phyloP scores from a whole-genome alignment of 2,329 filamentous ascomycete species.

The Cercospora sp. region DNA sequence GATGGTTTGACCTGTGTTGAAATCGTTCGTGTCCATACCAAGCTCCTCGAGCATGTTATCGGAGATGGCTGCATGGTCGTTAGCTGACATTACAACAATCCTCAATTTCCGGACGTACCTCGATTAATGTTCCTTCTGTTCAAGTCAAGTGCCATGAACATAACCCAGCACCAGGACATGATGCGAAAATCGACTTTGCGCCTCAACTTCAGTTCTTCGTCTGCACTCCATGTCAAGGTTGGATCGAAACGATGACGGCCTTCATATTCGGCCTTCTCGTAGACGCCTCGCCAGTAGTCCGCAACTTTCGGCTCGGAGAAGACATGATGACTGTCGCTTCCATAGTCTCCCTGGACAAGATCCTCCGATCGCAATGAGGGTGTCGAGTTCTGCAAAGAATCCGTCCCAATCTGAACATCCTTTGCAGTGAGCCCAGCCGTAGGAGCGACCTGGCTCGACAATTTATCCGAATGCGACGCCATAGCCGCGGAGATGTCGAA shows the following conservation, averaged over 20 bases:
- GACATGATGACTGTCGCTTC: conserved; percentile 24
- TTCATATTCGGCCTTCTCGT: conserved; percentile 57
- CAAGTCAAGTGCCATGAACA: conserved; percentile 34
- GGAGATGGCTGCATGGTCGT: conserved; percentile 27
- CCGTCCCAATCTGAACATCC: conserved; percentile 3
- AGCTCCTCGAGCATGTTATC: conserved; percentile 34
- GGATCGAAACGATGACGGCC: conserved; percentile 53
- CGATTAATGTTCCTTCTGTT: conserved; percentile 36
- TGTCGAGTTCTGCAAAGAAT: conserved; percentile 6
- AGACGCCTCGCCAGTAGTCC: conserved; percentile 56
- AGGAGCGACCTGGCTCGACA: background rate
- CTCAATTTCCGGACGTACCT: background rate
- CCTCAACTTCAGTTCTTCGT: conserved; percentile 46
- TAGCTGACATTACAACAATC: conserved; percentile 51
- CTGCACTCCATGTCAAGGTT: conserved; percentile 47
- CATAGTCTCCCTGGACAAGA: conserved; percentile 25
- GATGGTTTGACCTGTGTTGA: conserved; percentile 36
- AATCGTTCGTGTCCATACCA: conserved; percentile 36
- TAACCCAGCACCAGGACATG: conserved; percentile 33
- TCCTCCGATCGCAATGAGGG: conserved; percentile 21
- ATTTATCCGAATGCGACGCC: conserved; percentile 9
- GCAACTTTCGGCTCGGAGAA: conserved; percentile 56
- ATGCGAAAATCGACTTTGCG: conserved; percentile 31
- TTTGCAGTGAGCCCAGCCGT: conserved; percentile 1
- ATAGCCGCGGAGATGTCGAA: conserved; percentile 12